Evolutionary conservation across 345 rosid genomes (phyloP), one percentile per base, ranked within the genome.

Genomic region (Litchi chinensis): DNA sequence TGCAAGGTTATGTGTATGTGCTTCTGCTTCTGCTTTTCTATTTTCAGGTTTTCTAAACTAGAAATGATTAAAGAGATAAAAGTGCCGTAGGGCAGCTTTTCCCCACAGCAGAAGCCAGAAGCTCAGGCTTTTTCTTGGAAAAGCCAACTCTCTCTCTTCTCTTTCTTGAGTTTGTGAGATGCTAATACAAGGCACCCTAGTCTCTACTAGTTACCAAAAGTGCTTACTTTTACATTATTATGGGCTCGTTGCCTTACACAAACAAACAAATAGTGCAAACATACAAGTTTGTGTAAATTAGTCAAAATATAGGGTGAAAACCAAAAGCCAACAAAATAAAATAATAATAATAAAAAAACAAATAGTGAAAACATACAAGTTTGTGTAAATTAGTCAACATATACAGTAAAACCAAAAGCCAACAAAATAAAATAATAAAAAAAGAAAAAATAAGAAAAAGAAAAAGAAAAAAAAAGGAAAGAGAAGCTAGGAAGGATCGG

Each of bases 51-150:
- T 60, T 13, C 39, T 52, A 12, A 40, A 52, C 8, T 15, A 16
- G 19, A 39, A 24, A 56, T 73, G 32, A 73, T 73, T 75, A 64
- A 75, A 75, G 70, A 26, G 28, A 10, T 32, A 32, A 32, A 32
- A 32, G 6, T 13, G 60, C 13, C 4, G 54, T 16, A 4, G 52
- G 12, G 52, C 24, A 26, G 3, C 43, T 48, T 48, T 48, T 28
- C 63, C 63, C 71, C 71, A 48, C 63, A 63, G 5, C 70, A 13
- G 68, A 62, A 75, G 78, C 63, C 62, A 73, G 57, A 40, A 11
- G 66, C 67, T 59, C 21, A 57, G 39, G 54, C 76, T 62, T 43
- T 74, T 22, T 74, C 41, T 74, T 26, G 77, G 77, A 64, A 75
- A 75, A 43, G 44, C 70, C 76, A 72, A 3, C 63, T 13, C 6